Conservation (phyloP, 2,329 filamentous ascomycete species). For the Fusarium musae region DNA sequence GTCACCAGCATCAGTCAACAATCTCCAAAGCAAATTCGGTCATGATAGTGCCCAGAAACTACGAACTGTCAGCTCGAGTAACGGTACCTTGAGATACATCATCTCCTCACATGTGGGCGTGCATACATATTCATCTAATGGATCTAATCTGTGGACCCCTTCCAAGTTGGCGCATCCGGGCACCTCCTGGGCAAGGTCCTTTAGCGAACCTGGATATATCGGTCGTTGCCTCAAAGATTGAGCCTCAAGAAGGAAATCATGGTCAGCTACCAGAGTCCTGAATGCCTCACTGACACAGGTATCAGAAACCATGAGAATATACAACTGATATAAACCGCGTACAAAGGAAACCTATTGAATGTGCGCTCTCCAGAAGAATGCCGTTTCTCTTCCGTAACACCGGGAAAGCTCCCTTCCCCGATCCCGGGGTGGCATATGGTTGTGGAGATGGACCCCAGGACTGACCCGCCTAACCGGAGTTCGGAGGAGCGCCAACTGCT, state of each 20-base stretch:
- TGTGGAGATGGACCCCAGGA: constrained; percentile 28
- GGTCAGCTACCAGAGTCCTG: background rate
- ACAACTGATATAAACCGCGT: background rate
- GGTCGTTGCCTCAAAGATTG: constrained; percentile 6
- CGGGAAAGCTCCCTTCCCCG: constrained; percentile 36
- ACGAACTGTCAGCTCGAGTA: background rate
- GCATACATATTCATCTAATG: background rate
- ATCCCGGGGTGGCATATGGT: constrained; percentile 38
- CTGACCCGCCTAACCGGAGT: constrained; percentile 41
- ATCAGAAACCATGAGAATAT: background rate
- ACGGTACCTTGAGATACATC: constrained; percentile 26
- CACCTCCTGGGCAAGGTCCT: constrained; percentile 20
- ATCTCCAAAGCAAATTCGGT: constrained; percentile 27
- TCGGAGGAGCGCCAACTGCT: constrained; percentile 38
- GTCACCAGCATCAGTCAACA: constrained; percentile 12
- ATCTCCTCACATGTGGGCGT: background rate
- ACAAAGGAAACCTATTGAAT: background rate
- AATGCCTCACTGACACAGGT: background rate
- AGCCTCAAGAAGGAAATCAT: constrained; percentile 11
- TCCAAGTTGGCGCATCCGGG: constrained; percentile 21
- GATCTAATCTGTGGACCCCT: constrained; percentile 37
- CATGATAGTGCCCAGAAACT: constrained; percentile 18
- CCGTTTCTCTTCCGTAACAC: constrained; percentile 34
- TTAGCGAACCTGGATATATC: constrained; percentile 18
- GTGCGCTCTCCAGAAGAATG: background rate